Conservation (phyloP, 768 basidiomycete species). For the Leccinum subtestaceum region DNA sequence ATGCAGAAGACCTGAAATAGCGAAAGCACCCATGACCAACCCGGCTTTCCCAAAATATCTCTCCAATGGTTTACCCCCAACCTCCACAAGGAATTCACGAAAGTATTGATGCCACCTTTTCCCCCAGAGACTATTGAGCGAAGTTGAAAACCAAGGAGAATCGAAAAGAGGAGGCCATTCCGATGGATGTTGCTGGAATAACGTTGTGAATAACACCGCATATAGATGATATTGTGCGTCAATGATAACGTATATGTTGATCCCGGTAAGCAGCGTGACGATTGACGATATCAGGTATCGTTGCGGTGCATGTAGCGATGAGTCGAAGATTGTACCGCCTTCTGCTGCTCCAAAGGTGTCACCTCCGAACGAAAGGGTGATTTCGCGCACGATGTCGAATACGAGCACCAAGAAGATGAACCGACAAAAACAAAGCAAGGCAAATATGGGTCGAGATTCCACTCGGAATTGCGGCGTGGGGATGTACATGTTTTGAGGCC, state of each 20-base stretch:
- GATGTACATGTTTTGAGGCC: slow-evolving; percentile 12
- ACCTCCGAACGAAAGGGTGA: slow-evolving; percentile 33
- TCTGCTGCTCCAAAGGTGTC: slow-evolving; percentile 34
- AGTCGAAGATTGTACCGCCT: slow-evolving; percentile 39
- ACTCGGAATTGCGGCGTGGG: slow-evolving; percentile 13
- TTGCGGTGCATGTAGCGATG: slow-evolving; percentile 30
- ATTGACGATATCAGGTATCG: slow-evolving; percentile 43
- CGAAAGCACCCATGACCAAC: slow-evolving; percentile 54
- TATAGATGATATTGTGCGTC: slow-evolving; percentile 40
- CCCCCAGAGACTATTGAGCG: slow-evolving; percentile 62
- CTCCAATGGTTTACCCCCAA: slow-evolving; percentile 47
- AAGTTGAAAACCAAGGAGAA: slow-evolving; percentile 54
- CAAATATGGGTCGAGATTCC: slow-evolving; percentile 22
- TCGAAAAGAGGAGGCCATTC: slow-evolving; percentile 68
- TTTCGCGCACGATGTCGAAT: slow-evolving; percentile 4
- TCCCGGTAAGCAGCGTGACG: slow-evolving; percentile 43
- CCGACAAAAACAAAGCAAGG: slow-evolving; percentile 15
- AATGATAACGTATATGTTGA: slow-evolving; percentile 45
- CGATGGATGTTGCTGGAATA: slow-evolving; percentile 47
- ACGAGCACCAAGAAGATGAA: neutral
- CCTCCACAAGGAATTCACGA: slow-evolving; percentile 50
- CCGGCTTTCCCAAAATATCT: slow-evolving; percentile 47
- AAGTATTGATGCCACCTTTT: slow-evolving; percentile 69
- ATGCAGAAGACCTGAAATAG: slow-evolving; percentile 60
- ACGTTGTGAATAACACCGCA: slow-evolving; percentile 42